These are phyloP conservation scores for Lactarius psammicola DNA, from an alignment of 768 basidiomycete genomes.

Conservation along the genomic window DNA sequence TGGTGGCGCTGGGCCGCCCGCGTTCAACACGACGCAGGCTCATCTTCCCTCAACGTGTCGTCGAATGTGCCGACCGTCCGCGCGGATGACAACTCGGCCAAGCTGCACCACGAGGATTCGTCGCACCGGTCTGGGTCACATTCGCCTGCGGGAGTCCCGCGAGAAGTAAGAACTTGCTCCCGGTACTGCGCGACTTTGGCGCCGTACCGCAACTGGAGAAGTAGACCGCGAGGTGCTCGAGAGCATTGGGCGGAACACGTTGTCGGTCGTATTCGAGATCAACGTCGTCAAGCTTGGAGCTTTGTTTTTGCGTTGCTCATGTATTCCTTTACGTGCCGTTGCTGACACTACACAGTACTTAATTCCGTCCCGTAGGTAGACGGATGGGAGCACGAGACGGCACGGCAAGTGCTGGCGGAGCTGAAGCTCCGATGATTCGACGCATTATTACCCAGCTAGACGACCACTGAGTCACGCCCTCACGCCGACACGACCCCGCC, in stretches of 20 bases:
- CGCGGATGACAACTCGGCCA: conserved; percentile 39
- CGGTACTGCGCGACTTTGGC: conserved; percentile 76
- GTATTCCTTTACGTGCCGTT: conserved; percentile 74
- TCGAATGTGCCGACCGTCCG: conserved; percentile 47
- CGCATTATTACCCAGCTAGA: no score
- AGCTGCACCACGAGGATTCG: conserved; percentile 26
- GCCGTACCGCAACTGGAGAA: conserved; percentile 51
- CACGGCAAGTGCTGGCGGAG: conserved; percentile 81
- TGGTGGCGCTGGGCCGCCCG: conserved; percentile 34
- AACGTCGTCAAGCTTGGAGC: conserved; percentile 98
- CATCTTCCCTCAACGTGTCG: conserved; percentile 81
- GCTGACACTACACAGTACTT: conserved; percentile 93
- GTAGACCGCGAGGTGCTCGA: conserved; percentile 70
- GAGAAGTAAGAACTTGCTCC: conserved; percentile 66
- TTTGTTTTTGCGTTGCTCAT: no score
- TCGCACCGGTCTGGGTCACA: conserved; percentile 42
- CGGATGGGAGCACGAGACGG: conserved; percentile 98
- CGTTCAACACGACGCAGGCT: conserved; percentile 63
- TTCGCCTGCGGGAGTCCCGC: no score
- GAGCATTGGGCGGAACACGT: conserved; percentile 65
- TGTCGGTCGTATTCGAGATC: conserved; percentile 95
- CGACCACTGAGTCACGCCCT: no score
- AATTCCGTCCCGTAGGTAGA: conserved; percentile 86
- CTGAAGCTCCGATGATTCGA: conserved; percentile 60
- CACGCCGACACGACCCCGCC: neutral